These are phyloP conservation scores for Dentipellis fragilis DNA, from an alignment of 768 basidiomycete species.

Conservation along the genomic window DNA sequence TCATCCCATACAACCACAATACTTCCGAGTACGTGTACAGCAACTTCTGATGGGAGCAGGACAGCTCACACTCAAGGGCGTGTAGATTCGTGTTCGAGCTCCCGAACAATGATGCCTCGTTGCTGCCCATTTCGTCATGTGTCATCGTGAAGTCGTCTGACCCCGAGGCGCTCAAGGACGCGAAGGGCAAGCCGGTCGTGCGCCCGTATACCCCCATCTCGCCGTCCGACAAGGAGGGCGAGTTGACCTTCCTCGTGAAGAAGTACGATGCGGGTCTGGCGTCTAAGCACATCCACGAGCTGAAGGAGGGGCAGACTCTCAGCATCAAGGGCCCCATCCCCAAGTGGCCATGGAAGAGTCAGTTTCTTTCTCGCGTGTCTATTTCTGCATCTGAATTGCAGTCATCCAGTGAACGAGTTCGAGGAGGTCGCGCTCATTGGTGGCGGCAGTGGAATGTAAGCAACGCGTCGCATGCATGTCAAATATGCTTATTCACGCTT, in stretches of 20 bases:
- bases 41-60: not conserved
- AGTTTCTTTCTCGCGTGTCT: slow-evolving; percentile 7
- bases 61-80: not conserved
- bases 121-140: slow-evolving; percentile 72
- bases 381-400: too few relatives aligned
- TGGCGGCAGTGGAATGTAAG: slow-evolving; percentile 89
- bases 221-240: slow-evolving; percentile 59
- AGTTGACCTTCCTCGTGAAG: slow-evolving; percentile 77
- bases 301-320: slow-evolving; percentile 78
- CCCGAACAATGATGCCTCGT: slow-evolving; percentile 66
- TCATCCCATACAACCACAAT: slow-evolving; percentile 91
- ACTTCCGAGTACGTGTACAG: slow-evolving; percentile 49
- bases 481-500: not conserved
- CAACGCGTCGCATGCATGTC: slow-evolving; percentile 1
- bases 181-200: slow-evolving; percentile 79
- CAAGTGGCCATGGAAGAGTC: slow-evolving; percentile 83
- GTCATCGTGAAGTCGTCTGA: slow-evolving; percentile 70
- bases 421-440: slow-evolving; percentile 85
- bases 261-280: slow-evolving; percentile 75
- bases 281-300: slow-evolving; percentile 70
- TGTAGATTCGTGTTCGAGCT: slow-evolving; percentile 71
- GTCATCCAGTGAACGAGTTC: slow-evolving; percentile 57
- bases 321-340: slow-evolving; percentile 84
- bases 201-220: slow-evolving; percentile 94
- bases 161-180: slow-evolving; percentile 51